phyloP scores from a whole-genome alignment of 805 yeast species.

The Ogataea chonburiensis region DNA sequence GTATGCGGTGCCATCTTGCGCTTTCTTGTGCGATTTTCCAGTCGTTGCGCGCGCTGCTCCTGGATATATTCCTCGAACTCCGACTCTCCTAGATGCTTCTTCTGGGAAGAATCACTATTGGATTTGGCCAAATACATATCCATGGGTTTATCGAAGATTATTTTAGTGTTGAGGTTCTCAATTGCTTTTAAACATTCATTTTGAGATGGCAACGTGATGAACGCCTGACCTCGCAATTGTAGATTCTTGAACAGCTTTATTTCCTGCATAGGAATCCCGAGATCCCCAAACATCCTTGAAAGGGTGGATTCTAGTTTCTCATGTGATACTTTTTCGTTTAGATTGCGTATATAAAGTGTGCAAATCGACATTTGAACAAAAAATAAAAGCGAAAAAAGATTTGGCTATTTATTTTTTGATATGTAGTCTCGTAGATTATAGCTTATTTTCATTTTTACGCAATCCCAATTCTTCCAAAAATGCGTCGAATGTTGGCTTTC shows the following conservation, averaged over 20 bases:
- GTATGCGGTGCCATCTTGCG: constrained; percentile 22
- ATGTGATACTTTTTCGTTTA: constrained; percentile 66
- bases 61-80: constrained; percentile 23
- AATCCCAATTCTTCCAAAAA: constrained; percentile 65
- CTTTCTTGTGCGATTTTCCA: constrained; percentile 23
- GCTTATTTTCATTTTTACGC: constrained; percentile 3
- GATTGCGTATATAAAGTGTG: constrained; percentile 62
- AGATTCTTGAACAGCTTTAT: constrained; percentile 59
- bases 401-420: too few relatives aligned
- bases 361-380: constrained; percentile 15
- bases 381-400: constrained; percentile 7
- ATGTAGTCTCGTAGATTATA: constrained; percentile 1
- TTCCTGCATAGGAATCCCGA: constrained; percentile 42
- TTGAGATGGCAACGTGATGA: constrained; percentile 51
- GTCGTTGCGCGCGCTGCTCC: constrained; percentile 22
- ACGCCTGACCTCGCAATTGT: constrained; percentile 81
- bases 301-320: constrained; percentile 49
- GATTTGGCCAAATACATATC: constrained; percentile 43
- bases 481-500: constrained; percentile 72
- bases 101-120: constrained; percentile 41
- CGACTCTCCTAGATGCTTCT: constrained; percentile 13
- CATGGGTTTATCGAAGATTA: constrained; percentile 48
- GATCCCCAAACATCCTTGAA: constrained; percentile 43
- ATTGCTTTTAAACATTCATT: constrained; percentile 47
- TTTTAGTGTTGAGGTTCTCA: constrained; percentile 39